These are phyloP conservation scores for Fusarium sp. DNA, from an alignment of 2,329 filamentous ascomycete species.

Conservation along the genomic window DNA sequence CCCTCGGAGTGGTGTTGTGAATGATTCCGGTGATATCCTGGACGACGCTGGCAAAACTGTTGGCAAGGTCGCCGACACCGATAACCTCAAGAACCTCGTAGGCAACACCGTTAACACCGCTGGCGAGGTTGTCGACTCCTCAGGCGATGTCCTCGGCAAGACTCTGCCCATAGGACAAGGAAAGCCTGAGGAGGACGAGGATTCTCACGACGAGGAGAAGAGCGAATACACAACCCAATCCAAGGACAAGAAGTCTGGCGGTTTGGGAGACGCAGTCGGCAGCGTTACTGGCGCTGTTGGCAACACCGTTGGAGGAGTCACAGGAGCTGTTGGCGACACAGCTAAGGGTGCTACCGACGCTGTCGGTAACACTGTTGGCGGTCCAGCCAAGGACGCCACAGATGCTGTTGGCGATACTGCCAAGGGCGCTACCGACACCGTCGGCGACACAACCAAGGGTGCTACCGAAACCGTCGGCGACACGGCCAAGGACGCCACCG, in stretches of 20 bases:
- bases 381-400: constrained; percentile 15
- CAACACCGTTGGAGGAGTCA: constrained; percentile 13
- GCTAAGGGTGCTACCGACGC: constrained; percentile 9
- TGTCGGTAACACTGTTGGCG: constrained; percentile 18
- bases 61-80: constrained; percentile 55
- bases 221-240: constrained; percentile 56
- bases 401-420: constrained; percentile 20
- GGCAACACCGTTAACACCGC: constrained; percentile 54
- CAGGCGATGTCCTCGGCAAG: constrained; percentile 58
- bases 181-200: constrained; percentile 43
- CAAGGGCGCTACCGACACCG: background rate
- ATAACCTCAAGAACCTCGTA: constrained; percentile 54
- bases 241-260: constrained; percentile 48
- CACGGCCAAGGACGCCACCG: background rate
- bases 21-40: constrained; percentile 58
- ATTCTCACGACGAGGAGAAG: constrained; percentile 43
- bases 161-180: constrained; percentile 48
- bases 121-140: constrained; percentile 51
- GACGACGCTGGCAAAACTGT: constrained; percentile 57
- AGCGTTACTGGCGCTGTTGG: constrained; percentile 23
- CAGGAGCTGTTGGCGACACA: constrained; percentile 27
- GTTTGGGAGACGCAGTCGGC: constrained; percentile 39
- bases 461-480: constrained; percentile 5
- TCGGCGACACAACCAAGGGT: constrained; percentile 3
- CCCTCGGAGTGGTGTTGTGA: constrained; percentile 56